Conservation (phyloP, 2,329 filamentous ascomycete genomes). For the Cercospora janseana region DNA sequence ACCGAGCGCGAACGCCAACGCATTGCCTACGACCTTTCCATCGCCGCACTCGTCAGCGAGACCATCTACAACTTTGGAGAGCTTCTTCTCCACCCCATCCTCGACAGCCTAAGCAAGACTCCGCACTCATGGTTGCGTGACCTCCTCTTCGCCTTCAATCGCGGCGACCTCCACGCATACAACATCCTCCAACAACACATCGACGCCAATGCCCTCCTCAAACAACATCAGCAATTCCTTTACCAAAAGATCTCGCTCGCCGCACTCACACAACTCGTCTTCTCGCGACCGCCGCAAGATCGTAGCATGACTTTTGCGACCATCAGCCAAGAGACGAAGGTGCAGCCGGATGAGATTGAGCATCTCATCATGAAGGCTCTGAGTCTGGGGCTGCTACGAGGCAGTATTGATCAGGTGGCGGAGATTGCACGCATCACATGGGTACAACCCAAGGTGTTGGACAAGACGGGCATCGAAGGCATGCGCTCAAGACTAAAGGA, state of each 20-base stretch:
- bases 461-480: constrained; percentile 89
- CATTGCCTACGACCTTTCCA: constrained; percentile 87
- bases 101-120: constrained; percentile 75
- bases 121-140: constrained; percentile 86
- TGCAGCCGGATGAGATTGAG: constrained; percentile 87
- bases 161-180: constrained; percentile 85
- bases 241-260: constrained; percentile 98
- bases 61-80: constrained; percentile 99
- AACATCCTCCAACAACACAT: constrained; percentile 71
- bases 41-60: constrained; percentile 88
- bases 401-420: constrained; percentile 94
- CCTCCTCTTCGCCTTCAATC: constrained; percentile 96
- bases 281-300: constrained; percentile 92
- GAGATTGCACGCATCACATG: constrained; percentile 93
- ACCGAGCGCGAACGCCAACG: constrained; percentile 71
- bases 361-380: constrained; percentile 99
- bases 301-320: constrained; percentile 88
- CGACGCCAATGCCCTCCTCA: constrained; percentile 72
- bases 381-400: constrained; percentile 82
- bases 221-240: constrained; percentile 76
- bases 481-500: constrained; percentile 87
- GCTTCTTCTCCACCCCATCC: constrained; percentile 93
- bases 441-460: constrained; percentile 97
- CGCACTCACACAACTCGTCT: constrained; percentile 91
- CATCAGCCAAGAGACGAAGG: constrained; percentile 89